phyloP scores from a whole-genome alignment of 805 yeast genomes.

The Scheffersomyces lignosus region DNA sequence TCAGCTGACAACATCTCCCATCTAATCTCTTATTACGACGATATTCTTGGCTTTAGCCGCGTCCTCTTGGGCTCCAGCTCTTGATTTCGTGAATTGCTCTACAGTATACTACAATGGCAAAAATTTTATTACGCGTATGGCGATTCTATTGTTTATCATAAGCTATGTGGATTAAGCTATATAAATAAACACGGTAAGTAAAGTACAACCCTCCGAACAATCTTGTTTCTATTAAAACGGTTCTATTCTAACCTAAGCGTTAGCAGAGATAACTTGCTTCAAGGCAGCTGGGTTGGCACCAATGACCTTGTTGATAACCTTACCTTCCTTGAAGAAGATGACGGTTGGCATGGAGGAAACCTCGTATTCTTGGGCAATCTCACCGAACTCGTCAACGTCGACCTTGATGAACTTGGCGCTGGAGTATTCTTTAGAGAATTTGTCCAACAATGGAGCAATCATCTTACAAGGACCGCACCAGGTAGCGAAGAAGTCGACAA shows the following conservation, averaged over 20 bases:
- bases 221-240: no score
- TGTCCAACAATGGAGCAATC: conserved; percentile 91
- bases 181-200: no score
- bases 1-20: no score
- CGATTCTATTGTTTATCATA: no score
- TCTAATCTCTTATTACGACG: no score
- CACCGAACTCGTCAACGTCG: conserved; percentile 84
- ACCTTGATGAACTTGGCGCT: conserved; percentile 80
- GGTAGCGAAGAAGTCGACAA: conserved; percentile 93
- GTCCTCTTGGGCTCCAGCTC: no score
- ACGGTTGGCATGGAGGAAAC: conserved; percentile 60
- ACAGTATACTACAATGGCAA: no score
- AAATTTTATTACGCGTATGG: no score
- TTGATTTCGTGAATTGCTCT: no score
- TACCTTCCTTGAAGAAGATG: conserved; percentile 79
- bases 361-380: conserved; percentile 68
- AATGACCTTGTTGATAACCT: conserved; percentile 72
- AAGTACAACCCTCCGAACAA: no score
- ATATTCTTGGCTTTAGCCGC: no score
- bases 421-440: conserved; percentile 67
- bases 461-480: conserved; percentile 99
- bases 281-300: conserved; percentile 91
- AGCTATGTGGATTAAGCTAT: no score
- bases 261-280: conserved; percentile 61
- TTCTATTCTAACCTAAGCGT: conserved; percentile 48